Percentiles rank a stretch among this genome's conserved stretches.
phyloP scores from a whole-genome alignment of 768 basidiomycete species.

The Pleurotus platypus region DNA sequence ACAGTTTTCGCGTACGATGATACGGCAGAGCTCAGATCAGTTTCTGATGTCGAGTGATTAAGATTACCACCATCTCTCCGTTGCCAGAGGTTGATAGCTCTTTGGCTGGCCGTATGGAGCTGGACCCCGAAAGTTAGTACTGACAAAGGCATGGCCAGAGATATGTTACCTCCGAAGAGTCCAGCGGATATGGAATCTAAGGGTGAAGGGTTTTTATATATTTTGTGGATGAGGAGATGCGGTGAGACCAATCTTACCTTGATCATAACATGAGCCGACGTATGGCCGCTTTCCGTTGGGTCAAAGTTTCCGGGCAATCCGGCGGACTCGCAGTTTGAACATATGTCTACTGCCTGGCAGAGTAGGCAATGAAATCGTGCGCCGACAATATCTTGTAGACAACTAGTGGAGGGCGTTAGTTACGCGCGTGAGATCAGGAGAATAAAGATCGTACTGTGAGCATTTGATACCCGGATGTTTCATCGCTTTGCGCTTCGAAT shows the following conservation, averaged over 20 bases:
- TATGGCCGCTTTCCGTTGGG: constrained; percentile 72
- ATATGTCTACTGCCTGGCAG: constrained; percentile 82
- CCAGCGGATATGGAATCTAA: constrained; percentile 87
- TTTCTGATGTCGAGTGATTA: constrained; percentile 38
- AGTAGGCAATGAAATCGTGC: constrained; percentile 91
- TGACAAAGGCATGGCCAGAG: background rate
- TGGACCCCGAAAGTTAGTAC: constrained; percentile 11
- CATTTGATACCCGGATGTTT: constrained; percentile 83
- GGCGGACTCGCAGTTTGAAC: constrained; percentile 82
- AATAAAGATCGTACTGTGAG: constrained; percentile 59
- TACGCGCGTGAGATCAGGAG: background rate
- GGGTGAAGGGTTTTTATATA: background rate
- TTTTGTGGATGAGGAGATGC: background rate
- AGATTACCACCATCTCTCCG: constrained; percentile 69
- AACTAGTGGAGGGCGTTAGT: constrained; percentile 41
- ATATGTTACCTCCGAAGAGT: constrained; percentile 57
- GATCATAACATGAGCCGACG: constrained; percentile 88
- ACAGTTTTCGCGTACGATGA: constrained; percentile 68
- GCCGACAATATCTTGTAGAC: constrained; percentile 85
- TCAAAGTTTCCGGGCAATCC: constrained; percentile 83
- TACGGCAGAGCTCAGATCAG: constrained; percentile 55
- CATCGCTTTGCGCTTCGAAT: constrained; percentile 42
- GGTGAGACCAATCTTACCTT: constrained; percentile 50
- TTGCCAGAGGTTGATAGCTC: constrained; percentile 74
- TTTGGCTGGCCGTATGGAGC: constrained; percentile 67